Evolutionary conservation across 805 yeast species (phyloP).

Genomic region (Starmerella floris): DNA sequence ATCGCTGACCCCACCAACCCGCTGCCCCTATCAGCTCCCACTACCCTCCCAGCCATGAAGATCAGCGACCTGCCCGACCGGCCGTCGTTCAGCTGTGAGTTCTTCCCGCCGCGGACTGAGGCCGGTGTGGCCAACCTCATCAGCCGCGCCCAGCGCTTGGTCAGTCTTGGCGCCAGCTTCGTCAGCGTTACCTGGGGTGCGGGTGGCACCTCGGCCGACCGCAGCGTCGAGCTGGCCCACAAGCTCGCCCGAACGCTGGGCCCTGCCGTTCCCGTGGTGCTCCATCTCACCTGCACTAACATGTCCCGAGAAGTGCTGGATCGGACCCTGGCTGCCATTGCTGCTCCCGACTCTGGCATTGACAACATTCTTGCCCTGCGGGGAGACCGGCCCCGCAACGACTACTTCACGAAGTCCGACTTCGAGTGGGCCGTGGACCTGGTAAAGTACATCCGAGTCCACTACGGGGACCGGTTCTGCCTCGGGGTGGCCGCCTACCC

Average conservation of each 20-base stretch:
- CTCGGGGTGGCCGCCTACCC: constrained; percentile 97
- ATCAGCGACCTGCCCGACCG: constrained; percentile 34
- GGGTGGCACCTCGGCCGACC: constrained; percentile 84
- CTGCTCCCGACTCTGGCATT: constrained; percentile 66
- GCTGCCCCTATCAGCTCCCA: too few species aligned
- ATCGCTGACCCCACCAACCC: too few species aligned
- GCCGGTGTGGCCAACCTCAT: constrained; percentile 68
- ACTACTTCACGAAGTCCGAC: constrained; percentile 33
- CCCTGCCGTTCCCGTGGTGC: constrained; percentile 65
- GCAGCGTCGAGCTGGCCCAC: constrained; percentile 70
- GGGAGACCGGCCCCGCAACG: constrained; percentile 85
- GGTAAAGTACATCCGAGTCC: constrained; percentile 55
- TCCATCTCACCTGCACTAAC: constrained; percentile 94
- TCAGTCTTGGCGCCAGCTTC: constrained; percentile 74
- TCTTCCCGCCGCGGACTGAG: constrained; percentile 88
- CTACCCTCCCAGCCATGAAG: too few species aligned
- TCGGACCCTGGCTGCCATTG: constrained; percentile 42
- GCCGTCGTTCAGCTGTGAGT: constrained; percentile 74
- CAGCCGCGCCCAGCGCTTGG: constrained; percentile 80
- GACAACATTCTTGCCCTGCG: constrained; percentile 81
- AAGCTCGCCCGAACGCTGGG: constrained; percentile 55
- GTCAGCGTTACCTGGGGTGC: constrained; percentile 98
- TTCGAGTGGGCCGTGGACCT: constrained; percentile 57
- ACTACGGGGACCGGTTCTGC: constrained; percentile 72
- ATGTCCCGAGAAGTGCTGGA: constrained; percentile 68